Conservation (phyloP, 495 filamentous ascomycete species). For the Penicillium arizonense region DNA sequence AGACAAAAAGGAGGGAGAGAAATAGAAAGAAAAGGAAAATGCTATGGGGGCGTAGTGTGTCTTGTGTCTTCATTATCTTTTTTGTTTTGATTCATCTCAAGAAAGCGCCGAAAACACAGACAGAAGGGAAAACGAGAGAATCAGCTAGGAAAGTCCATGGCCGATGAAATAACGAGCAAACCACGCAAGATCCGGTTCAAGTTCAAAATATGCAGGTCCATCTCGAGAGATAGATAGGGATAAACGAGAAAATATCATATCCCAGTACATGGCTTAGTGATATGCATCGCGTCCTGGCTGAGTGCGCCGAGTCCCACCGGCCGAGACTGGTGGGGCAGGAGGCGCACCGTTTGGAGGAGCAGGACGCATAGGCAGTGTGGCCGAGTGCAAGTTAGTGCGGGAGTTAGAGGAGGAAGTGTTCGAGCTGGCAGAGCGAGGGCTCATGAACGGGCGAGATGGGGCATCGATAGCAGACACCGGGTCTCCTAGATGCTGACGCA, state of each 20-base stretch:
- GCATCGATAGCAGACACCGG: slow-evolving; percentile 38
- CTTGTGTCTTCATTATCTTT: background rate
- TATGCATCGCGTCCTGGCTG: slow-evolving; percentile 13
- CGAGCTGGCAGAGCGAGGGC: slow-evolving; percentile 38
- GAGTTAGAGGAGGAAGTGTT: slow-evolving; percentile 30
- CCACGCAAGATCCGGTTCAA: background rate
- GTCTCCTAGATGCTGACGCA: slow-evolving; percentile 35
- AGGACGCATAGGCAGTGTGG: slow-evolving; percentile 42
- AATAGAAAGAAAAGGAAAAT: slow-evolving; percentile 2
- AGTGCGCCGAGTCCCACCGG: slow-evolving; percentile 33
- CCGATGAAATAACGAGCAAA: background rate
- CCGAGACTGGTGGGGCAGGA: slow-evolving; percentile 36
- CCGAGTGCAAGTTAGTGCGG: slow-evolving; percentile 35
- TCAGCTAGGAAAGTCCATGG: background rate
- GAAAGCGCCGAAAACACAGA: background rate
- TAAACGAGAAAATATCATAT: slow-evolving; percentile 1
- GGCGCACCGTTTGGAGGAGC: slow-evolving; percentile 42
- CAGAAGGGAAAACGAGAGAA: background rate
- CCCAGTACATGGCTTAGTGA: slow-evolving; percentile 15
- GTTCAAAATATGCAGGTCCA: background rate
- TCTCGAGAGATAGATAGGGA: background rate
- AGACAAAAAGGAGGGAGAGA: background rate
- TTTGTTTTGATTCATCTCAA: background rate
- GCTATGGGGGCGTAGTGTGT: background rate
- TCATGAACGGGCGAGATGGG: slow-evolving; percentile 32